A percentile compares a stretch with the other conserved stretches of the same genome.
Conservation (phyloP, 2,329 filamentous ascomycete genomes). For the Allantophomopsis lycopodina region DNA sequence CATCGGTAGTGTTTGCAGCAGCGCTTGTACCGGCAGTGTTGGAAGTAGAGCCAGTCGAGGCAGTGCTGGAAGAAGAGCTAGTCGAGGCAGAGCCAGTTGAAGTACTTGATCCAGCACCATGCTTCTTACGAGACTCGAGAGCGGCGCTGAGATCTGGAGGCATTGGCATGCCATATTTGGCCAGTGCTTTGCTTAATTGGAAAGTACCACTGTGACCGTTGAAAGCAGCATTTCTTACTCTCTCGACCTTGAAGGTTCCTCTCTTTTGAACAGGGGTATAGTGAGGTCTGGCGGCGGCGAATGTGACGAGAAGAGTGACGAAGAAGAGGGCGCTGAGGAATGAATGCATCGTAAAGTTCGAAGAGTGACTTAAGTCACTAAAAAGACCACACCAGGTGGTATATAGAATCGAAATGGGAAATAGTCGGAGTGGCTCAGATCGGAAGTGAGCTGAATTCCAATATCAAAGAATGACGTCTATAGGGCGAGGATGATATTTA, state of each 20-base stretch:
- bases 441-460: not conserved
- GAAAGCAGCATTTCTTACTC: slow-evolving; percentile 28
- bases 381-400: slow-evolving; percentile 19
- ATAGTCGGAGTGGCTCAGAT: too few species aligned
- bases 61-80: slow-evolving; percentile 10
- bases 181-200: slow-evolving; percentile 45
- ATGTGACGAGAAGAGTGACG: slow-evolving; percentile 30
- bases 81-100: slow-evolving; percentile 3
- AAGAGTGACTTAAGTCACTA: slow-evolving; percentile 3
- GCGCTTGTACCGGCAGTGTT: slow-evolving; percentile 28
- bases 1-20: not conserved
- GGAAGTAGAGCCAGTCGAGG: slow-evolving; percentile 10
- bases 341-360: slow-evolving; percentile 14
- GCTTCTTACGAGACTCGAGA: slow-evolving; percentile 13
- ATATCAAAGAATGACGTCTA: not conserved
- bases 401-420: too few species aligned
- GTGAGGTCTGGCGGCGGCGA: slow-evolving; percentile 31
- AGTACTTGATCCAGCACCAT: not conserved
- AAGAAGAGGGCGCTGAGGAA: slow-evolving; percentile 22
- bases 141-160: slow-evolving; percentile 26
- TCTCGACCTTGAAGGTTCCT: slow-evolving; percentile 18
- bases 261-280: slow-evolving; percentile 30
- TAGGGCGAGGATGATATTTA: slow-evolving; percentile 6
- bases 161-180: slow-evolving; percentile 49
- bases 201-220: slow-evolving; percentile 38